Base-by-base conservation (phyloP, 176 grass and related monocot species). In the Oryza meyeriana region DNA sequence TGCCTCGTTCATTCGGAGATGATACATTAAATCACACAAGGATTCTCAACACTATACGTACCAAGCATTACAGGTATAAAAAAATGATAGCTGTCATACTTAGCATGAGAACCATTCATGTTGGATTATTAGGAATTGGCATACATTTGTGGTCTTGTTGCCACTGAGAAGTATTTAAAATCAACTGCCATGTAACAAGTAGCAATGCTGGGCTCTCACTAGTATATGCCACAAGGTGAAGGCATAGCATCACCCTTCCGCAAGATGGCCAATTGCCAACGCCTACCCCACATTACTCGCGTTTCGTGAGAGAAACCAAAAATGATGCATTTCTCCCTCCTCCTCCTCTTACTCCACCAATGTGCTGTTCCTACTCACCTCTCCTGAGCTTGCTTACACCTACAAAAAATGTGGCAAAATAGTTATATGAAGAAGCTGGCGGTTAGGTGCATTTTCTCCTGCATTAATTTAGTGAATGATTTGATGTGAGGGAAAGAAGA, bases 301-400 rank as follows among this genome's bases (percentile, higher is more conserved):
- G 6, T 79, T 85, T 1, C 36, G 64, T 0, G 92, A 98, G 42
- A 93, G 73, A 8, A 94, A 85, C 24, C 24, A 95, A 78, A 2
- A 84, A 81, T 14, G 71, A 31, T 18, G 44, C 58, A 35, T 82
- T 86, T 8, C 32, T 84, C 57, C 57, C 77, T 93, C 28, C 61
- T 86, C 66, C 71, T 50, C 71, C 42, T 63, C 32, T 61, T 85
- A 20, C 52, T 81, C 36, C 76, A 80, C 88, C 29, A 64, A 67
- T 24, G 72, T 26, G 40, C 25, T 81, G 74, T 90, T 83, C 26
- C 77, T 73, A 24, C 69, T 79, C 92, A 93, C 81, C 75, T 93
- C 79, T 93, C 79, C 74, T 89, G 68, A 98, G 91, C 78, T 78
- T 88, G 33, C 29, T 88, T 34, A 98, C 92, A 84, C 88, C 95